Evolutionary conservation across 1,139 yeast genomes (phyloP), one percentile per base, ranked within the genome.

Genomic region (Geotrichum phurueaensis): DNA sequence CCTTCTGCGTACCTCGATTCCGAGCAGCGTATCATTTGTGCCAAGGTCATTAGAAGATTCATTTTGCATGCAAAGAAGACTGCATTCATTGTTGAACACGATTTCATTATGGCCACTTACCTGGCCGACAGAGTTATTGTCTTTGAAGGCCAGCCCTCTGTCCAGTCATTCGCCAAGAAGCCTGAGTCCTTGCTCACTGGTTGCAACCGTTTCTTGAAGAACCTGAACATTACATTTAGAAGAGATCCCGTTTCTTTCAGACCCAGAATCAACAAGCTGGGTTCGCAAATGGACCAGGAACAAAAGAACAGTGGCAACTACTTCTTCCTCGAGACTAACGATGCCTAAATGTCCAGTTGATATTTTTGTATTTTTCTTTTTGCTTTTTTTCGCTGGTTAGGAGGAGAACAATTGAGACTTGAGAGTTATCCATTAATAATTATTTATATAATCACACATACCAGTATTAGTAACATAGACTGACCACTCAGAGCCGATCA

Each of bases 91-190:
- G 99, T 94, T 64, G 99, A 94, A 86, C 99, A 94, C 86, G 99
- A 94, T 85, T 94, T 94, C 83, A 94, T 94, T 79, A 94, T 94
- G 99, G 98, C 99, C 66, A 94, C 99, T 31, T 94, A 94, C 76
- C 83, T 94, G 80, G 99, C 99, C 65, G 99, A 94, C 77, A 85
- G 96, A 74, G 99, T 94, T 69, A 94, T 94, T 82, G 98, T 94
- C 62, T 95, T 92, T 73, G 99, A 94, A 76, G 99, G 99, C 77
- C 73, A 79, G 66, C 98, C 99, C 60, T 90, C 97, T 25, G 82
- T 83, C 73, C 81, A 86, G 67, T 90, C 97, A 51, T 74, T 78
- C 68, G 98, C 98, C 51, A 87, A 85, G 73, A 75, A 88, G 57
- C 97, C 98, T 56, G 97, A 94, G 79, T 85, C 96, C 51, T 82